A percentile compares a stretch with the other conserved stretches of the same genome.
phyloP scores from a whole-genome alignment of 2,329 filamentous ascomycete genomes.

The Orbilia javanica region DNA sequence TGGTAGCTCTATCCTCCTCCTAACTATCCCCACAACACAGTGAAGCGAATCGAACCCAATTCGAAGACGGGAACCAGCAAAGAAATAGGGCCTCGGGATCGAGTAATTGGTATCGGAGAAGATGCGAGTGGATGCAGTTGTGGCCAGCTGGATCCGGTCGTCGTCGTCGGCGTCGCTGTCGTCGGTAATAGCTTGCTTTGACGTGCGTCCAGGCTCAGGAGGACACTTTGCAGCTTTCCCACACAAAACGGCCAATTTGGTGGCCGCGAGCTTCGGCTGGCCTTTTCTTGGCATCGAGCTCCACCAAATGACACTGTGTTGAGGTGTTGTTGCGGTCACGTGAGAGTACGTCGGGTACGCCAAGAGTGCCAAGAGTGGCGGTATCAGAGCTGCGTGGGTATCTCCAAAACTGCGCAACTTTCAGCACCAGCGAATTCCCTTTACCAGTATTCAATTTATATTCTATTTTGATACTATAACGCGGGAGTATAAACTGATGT shows the following conservation, averaged over 20 bases:
- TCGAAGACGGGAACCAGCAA: conserved; percentile 27
- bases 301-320: conserved; percentile 13
- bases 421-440: conserved; percentile 19
- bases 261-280: conserved; percentile 50
- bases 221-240: conserved; percentile 59
- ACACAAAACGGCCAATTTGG: conserved; percentile 54
- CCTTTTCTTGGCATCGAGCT: conserved; percentile 50
- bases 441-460: neutral
- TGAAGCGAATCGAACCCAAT: conserved; percentile 45
- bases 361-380: conserved; percentile 39
- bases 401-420: conserved; percentile 13
- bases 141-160: conserved; percentile 46
- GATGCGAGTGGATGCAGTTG: conserved; percentile 39
- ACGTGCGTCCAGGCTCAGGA: conserved; percentile 56
- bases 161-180: conserved; percentile 34
- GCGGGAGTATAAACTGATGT: too few species aligned
- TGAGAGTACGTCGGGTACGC: conserved; percentile 30
- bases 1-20: conserved; percentile 47
- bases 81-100: conserved; percentile 4
- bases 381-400: conserved; percentile 28
- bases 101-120: conserved; percentile 25
- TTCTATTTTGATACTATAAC: too few species aligned
- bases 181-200: conserved; percentile 46
- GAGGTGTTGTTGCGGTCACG: conserved; percentile 17
- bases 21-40: conserved; percentile 51